These are phyloP conservation scores for Ensete glaucum DNA, from an alignment of 176 grass and related monocot genomes.

Conservation along the genomic window DNA sequence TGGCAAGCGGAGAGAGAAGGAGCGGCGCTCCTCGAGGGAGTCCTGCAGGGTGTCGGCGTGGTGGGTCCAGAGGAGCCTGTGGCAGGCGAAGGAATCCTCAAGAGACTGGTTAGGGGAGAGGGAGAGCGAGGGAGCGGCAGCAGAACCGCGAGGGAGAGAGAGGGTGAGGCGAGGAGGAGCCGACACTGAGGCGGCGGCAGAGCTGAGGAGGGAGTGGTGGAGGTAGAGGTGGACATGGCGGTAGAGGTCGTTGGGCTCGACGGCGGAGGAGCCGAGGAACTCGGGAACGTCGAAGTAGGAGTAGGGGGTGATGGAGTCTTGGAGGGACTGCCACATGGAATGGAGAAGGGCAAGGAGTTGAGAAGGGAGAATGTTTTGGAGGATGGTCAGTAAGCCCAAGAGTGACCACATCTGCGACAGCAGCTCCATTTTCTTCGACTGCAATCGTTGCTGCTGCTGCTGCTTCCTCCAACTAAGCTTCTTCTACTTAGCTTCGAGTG, in stretches of 20 bases:
- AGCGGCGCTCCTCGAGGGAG: constrained; percentile 82
- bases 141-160: constrained; percentile 39
- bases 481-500: not conserved
- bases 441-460: not conserved
- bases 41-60: constrained; percentile 88
- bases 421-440: constrained; percentile 48
- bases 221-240: constrained; percentile 91
- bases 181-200: constrained; percentile 14
- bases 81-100: constrained; percentile 56
- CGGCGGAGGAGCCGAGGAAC: constrained; percentile 76
- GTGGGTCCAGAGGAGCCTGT: constrained; percentile 72
- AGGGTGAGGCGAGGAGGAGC: constrained; percentile 75
- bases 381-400: constrained; percentile 85
- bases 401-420: constrained; percentile 97
- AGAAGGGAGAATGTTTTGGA: constrained; percentile 92
- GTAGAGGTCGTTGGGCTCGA: constrained; percentile 91
- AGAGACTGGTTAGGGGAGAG: constrained; percentile 90
- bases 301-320: constrained; percentile 86
- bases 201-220: constrained; percentile 71
- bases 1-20: constrained; percentile 84
- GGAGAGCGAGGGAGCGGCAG: constrained; percentile 37
- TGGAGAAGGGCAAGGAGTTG: constrained; percentile 81
- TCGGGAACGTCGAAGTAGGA: constrained; percentile 96
- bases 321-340: constrained; percentile 78
- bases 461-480: not conserved